Percentiles rank a stretch among this genome's conserved stretches.
phyloP scores from a whole-genome alignment of 805 yeast species.

The Metschnikowia drakensbergensis region DNA sequence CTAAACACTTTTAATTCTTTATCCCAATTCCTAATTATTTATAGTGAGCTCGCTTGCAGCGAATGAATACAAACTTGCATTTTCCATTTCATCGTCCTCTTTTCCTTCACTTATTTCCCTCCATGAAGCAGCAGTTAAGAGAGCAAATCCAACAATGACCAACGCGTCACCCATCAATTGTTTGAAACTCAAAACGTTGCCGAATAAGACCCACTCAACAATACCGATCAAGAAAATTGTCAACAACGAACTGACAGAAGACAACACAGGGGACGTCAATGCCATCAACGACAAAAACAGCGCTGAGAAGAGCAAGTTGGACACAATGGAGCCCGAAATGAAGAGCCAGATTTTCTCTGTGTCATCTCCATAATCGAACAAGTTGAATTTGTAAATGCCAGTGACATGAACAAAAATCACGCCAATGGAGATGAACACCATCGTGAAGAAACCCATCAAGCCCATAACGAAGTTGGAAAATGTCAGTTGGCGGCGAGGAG shows the following conservation, averaged over 20 bases:
- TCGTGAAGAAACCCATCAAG: slow-evolving; percentile 57
- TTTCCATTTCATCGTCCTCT: slow-evolving; percentile 43
- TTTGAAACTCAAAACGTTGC: slow-evolving; percentile 47
- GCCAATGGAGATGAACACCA: slow-evolving; percentile 45
- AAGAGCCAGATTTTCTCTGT: slow-evolving; percentile 40
- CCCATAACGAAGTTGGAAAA: slow-evolving; percentile 78
- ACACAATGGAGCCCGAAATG: slow-evolving; percentile 50
- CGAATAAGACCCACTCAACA: slow-evolving; percentile 68
- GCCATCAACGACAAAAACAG: slow-evolving; percentile 76
- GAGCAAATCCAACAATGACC: slow-evolving; percentile 63
- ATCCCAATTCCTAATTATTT: slow-evolving; percentile 5
- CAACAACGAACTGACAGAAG: slow-evolving; percentile 60
- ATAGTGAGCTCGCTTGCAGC: slow-evolving; percentile 30
- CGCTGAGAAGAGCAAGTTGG: slow-evolving; percentile 67
- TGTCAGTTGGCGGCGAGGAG: slow-evolving; percentile 65
- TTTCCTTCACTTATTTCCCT: slow-evolving; percentile 52
- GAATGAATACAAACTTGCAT: slow-evolving; percentile 39
- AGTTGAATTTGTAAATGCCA: slow-evolving; percentile 55
- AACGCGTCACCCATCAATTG: slow-evolving; percentile 68
- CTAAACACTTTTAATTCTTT: background rate
- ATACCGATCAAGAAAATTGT: slow-evolving; percentile 79
- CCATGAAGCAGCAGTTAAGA: slow-evolving; percentile 66
- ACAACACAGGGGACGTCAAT: slow-evolving; percentile 78
- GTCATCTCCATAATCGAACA: slow-evolving; percentile 45
- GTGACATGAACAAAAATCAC: slow-evolving; percentile 48